Evolutionary conservation across 2,329 filamentous ascomycete species (phyloP), one percentile per base, ranked within the genome.

Genomic region (Leptographium lundbergii): DNA sequence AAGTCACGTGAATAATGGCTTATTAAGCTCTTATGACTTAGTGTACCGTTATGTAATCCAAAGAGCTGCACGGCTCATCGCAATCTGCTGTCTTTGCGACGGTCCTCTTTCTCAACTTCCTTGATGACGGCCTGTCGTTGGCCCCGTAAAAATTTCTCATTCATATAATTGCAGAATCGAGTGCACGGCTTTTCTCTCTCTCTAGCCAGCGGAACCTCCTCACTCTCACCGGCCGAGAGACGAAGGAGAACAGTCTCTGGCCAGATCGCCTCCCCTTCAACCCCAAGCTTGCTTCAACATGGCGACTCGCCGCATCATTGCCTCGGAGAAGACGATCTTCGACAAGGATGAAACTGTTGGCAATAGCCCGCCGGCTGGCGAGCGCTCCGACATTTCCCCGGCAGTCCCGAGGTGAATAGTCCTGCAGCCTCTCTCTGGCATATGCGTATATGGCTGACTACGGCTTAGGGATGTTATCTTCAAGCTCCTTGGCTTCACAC

Each of bases 401-500:
- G 90, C 89, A 25, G 90, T 96, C 55, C 90, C 91, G 57, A 78
- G 80, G 89, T 95, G 25, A 53, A 58, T 9, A 19, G 3, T 11
- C 6, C 24, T 32, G 7, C 22, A 19, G 25, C 13, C 24, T 45
- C 42, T 39, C 29, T 14, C 9, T 24, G 22, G 22, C 45, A 48
- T 25, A 10, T 11, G 11, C 6, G 47, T 22, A 24, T 6, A 25
- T 6, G 22, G 9, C 55, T 58, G 57, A 59, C 39, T 50, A 55
- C 48, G 29, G 19, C 42, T 13, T 59, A 90, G 90, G 60, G 79
- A 87, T 68, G 91, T 97, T 64, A 94, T 99, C 64, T 75, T 86
- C 68, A 99, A 97, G 75, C 84, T 99, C 24, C 79, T 97, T 19
- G 85, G 81, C 63, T 97, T 96, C 74, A 95, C 91, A 0, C 76